Base-by-base conservation (phyloP, 2,329 filamentous ascomycete genomes). In the Colletotrichum sp. region DNA sequence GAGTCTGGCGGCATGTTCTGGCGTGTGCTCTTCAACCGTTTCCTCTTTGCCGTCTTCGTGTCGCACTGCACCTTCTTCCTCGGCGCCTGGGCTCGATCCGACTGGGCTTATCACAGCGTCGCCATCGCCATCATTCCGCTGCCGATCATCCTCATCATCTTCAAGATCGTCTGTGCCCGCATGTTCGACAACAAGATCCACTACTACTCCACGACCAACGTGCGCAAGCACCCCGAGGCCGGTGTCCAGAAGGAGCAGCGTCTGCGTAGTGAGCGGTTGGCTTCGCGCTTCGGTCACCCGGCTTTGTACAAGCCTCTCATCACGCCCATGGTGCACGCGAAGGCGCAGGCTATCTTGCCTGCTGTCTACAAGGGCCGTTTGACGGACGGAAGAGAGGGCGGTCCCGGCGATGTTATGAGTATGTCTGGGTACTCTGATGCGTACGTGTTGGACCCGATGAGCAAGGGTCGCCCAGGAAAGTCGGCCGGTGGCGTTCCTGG, bases 1-100 rank as follows among this genome's bases (percentile, higher is more conserved):
- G 97, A 99, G 83, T 98, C 96, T 0, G 97, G 96, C 10, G 97
- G 97, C 67, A 92, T 94, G 83, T 98, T 95, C 83, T 99, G 97
- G 97, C 93, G 95, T 21, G 92, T 96, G 2, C 84, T 99, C 8
- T 98, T 95, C 89, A 99, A 99, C 84, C 94, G 97, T n/a, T 89
- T 98, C 83, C 87, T 99, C 28, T 96, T 98, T 80, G 95, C 92
- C 32, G 89, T 92, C 1, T 91, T 98, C 32, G 87, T 99, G 10
- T 91, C 95, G 44, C 96, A 98, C 80, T 83, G 95, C 12, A 90
- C 98, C 71, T 92, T 96, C 30, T 95, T 95, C 68, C 87, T 98
- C 32, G 91, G 96, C 39, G 91, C 95, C 65, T 95, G 93, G 86
- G 93, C 93, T 16, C 91, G 90, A 67, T 94, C 94, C 55, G 91